A percentile compares a stretch with the other conserved stretches of the same genome.
Conservation (phyloP, 805 yeast species). For the Metschnikowia amazonensis region DNA sequence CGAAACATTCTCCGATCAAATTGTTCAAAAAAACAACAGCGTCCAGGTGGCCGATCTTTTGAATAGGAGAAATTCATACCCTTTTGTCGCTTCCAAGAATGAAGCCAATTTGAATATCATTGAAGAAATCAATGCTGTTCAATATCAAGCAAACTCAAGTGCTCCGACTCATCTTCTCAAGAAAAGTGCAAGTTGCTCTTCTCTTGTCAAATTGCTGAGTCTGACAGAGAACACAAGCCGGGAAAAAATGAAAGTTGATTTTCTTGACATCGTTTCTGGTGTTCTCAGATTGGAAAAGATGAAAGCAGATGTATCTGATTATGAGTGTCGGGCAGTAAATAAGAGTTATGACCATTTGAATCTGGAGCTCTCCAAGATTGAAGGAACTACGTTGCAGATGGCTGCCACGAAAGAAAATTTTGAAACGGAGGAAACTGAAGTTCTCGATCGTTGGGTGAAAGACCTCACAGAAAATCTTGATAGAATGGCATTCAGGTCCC, state of each 20-base stretch:
- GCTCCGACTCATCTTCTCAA: constrained; percentile 3
- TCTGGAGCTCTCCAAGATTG: constrained; percentile 28
- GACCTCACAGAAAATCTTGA: constrained; percentile 35
- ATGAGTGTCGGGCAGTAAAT: not conserved
- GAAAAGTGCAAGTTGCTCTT: constrained; percentile 24
- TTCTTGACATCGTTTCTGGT: constrained; percentile 3
- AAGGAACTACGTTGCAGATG: constrained; percentile 26
- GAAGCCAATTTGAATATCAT: constrained; percentile 22
- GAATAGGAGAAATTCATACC: constrained; percentile 36
- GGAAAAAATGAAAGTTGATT: constrained; percentile 11
- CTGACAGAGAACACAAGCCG: constrained; percentile 2
- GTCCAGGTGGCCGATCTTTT: constrained; percentile 10
- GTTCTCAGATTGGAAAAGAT: constrained; percentile 5
- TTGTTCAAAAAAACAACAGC: not conserved
- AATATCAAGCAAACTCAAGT: not conserved
- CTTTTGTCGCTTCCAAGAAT: constrained; percentile 16
- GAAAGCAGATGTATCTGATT: not conserved
- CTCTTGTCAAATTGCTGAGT: constrained; percentile 15
- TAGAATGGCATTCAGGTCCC: constrained; percentile 37
- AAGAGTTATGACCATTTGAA: constrained; percentile 20
- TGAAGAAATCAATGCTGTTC: constrained; percentile 17
- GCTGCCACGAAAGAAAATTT: constrained; percentile 22
- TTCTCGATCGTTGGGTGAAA: constrained; percentile 27
- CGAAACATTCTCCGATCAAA: not conserved
- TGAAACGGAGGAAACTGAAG: constrained; percentile 28